phyloP scores from a whole-genome alignment of 2,329 filamentous ascomycete genomes.

The Phaeosphaeria sp. region DNA sequence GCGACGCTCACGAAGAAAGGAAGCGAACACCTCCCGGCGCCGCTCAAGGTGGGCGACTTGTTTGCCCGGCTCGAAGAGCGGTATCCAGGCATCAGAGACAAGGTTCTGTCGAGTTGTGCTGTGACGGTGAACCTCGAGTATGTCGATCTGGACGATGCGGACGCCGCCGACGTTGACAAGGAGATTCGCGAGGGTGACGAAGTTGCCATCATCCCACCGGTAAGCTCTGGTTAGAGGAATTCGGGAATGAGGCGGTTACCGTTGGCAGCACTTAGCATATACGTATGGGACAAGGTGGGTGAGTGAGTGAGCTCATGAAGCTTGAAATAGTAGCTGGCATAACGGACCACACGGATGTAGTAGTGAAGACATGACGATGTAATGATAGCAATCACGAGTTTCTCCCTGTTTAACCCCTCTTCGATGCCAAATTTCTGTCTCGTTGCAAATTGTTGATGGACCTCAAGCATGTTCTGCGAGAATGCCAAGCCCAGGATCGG shows the following conservation, averaged over 20 bases:
- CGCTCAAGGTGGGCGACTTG: slow-evolving; percentile 67
- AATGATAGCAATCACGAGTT: no score
- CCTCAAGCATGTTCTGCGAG: no score
- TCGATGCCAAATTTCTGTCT: no score
- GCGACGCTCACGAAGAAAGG: slow-evolving; percentile 73
- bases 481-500: no score
- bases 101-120: slow-evolving; percentile 74
- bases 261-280: neutral
- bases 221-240: slow-evolving; percentile 73
- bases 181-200: slow-evolving; percentile 77
- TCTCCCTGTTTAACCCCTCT: no score
- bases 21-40: slow-evolving; percentile 70
- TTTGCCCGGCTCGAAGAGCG: slow-evolving; percentile 71
- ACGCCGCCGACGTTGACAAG: slow-evolving; percentile 51
- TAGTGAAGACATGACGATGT: no score
- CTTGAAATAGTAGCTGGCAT: no score
- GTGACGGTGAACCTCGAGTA: slow-evolving; percentile 84
- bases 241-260: neutral
- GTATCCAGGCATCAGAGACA: slow-evolving; percentile 72
- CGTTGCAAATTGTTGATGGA: no score
- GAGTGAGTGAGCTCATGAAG: neutral
- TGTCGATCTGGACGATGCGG: slow-evolving; percentile 70
- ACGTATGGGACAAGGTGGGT: neutral
- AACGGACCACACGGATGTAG: no score
- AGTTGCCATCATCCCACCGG: slow-evolving; percentile 85